phyloP scores from a whole-genome alignment of 768 basidiomycete genomes.

The Kwoniella pini region DNA sequence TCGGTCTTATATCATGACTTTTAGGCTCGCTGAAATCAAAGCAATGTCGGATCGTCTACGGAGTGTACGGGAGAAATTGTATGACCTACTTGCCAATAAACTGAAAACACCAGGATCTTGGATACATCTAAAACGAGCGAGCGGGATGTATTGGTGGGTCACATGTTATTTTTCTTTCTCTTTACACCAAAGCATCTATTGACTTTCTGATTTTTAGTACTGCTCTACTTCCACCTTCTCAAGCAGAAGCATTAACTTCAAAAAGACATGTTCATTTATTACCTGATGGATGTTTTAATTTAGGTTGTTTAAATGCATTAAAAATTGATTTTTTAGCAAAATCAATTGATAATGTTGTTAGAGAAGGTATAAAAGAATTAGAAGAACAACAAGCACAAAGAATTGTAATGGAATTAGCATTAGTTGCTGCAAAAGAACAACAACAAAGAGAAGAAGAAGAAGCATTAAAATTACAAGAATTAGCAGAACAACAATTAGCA shows the following conservation, averaged over 20 bases:
- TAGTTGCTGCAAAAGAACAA: conserved; percentile 37
- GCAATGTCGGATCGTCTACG: conserved; percentile 95
- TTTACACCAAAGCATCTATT: neutral
- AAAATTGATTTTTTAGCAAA: conserved; percentile 47
- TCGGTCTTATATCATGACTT: neutral
- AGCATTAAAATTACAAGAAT: conserved; percentile 22
- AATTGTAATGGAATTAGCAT: conserved; percentile 40
- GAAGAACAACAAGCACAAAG: conserved; percentile 39
- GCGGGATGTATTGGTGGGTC: conserved; percentile 93
- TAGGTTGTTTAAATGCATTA: conserved; percentile 49
- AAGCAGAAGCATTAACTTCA: conserved; percentile 35
- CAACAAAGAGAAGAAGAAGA: conserved; percentile 42
- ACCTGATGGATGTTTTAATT: conserved; percentile 50
- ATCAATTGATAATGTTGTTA: conserved; percentile 45
- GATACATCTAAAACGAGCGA: conserved; percentile 92
- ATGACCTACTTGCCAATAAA: conserved; percentile 71
- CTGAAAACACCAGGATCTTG: conserved; percentile 90
- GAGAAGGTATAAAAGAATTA: conserved; percentile 34
- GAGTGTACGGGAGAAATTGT: conserved; percentile 82
- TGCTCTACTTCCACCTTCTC: conserved; percentile 34
- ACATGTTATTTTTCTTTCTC: neutral
- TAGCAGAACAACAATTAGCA: conserved; percentile 21
- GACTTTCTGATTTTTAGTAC: conserved; percentile 30
- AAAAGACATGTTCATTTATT: conserved; percentile 50
- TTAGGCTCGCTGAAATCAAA: conserved; percentile 79